phyloP scores from a whole-genome alignment of 1,284 basidiomycete genomes.

The Rhodofomes roseus region DNA sequence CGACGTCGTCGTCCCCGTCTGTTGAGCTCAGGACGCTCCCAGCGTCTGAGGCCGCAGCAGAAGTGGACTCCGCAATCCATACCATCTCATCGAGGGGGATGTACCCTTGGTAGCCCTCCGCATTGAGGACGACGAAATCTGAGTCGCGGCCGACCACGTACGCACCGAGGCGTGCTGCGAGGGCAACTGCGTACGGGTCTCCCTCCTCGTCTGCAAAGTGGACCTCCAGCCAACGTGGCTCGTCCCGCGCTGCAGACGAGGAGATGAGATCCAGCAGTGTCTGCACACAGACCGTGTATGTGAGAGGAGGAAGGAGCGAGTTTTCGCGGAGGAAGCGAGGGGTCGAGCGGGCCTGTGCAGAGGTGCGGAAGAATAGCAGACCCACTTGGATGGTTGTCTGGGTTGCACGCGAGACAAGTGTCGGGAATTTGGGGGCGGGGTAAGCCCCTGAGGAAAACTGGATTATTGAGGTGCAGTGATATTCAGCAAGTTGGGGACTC shows the following conservation, averaged over 20 bases:
- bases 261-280: conserved; percentile 47
- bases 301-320: conserved; percentile 75
- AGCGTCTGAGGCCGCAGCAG: conserved; percentile 6
- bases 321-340: conserved; percentile 71
- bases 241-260: conserved; percentile 19
- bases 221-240: conserved; percentile 39
- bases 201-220: conserved; percentile 84
- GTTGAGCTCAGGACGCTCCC: conserved; percentile 21
- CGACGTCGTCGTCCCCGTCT: conserved; percentile 28
- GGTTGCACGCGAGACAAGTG: conserved; percentile 56
- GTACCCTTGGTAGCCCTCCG: conserved; percentile 73
- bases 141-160: conserved; percentile 81
- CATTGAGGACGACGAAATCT: conserved; percentile 77
- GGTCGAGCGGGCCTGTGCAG: conserved; percentile 60
- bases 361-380: conserved; percentile 84
- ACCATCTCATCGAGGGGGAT: conserved; percentile 78
- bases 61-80: conserved; percentile 47
- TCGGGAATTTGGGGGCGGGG: conserved; percentile 74
- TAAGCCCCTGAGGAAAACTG: conserved; percentile 50
- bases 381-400: conserved; percentile 59
- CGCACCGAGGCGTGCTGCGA: conserved; percentile 71
- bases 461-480: not conserved
- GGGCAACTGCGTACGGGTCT: conserved; percentile 81
- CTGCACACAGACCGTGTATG: conserved; percentile 57
- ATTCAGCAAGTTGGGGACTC: conserved; percentile 21